Conservation (phyloP, 495 filamentous ascomycete genomes). For the Aspergillus cavernicola region DNA sequence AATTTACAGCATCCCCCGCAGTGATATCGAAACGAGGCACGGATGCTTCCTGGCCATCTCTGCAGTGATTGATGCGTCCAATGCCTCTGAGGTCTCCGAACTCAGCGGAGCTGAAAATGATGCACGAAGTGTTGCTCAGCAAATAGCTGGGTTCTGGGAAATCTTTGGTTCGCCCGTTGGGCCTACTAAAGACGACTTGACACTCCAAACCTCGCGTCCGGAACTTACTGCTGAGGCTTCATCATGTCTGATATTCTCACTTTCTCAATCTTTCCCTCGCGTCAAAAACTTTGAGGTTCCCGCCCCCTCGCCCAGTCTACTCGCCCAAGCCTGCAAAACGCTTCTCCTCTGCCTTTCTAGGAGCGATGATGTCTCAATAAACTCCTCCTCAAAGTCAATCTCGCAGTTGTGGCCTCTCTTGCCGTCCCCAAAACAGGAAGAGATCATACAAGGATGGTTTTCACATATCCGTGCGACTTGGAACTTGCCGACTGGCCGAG, state of each 20-base stretch:
- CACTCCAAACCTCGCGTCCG: slow-evolving; percentile 53
- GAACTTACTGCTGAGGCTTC: slow-evolving; percentile 66
- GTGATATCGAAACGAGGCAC: slow-evolving; percentile 65
- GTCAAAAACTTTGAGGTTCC: not conserved
- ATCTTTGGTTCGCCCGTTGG: slow-evolving; percentile 35
- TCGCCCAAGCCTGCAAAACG: slow-evolving; percentile 39
- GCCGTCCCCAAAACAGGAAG: slow-evolving; percentile 26
- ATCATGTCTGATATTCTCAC: slow-evolving; percentile 50
- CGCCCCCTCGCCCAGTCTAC: slow-evolving; percentile 18
- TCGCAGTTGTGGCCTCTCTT: slow-evolving; percentile 41
- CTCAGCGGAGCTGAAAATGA: slow-evolving; percentile 6
- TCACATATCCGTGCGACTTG: slow-evolving; percentile 34
- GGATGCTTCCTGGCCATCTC: slow-evolving; percentile 63
- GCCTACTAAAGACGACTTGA: slow-evolving; percentile 42
- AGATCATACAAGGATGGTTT: slow-evolving; percentile 36
- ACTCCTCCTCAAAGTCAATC: slow-evolving; percentile 44
- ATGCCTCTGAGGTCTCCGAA: slow-evolving; percentile 11
- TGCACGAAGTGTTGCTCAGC: slow-evolving; percentile 18
- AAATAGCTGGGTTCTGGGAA: slow-evolving; percentile 34
- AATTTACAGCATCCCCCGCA: slow-evolving; percentile 46
- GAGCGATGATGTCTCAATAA: slow-evolving; percentile 45
- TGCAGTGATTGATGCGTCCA: slow-evolving; percentile 34
- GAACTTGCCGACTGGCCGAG: slow-evolving; percentile 39
- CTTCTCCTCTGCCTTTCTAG: slow-evolving; percentile 42
- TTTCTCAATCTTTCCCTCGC: slow-evolving; percentile 21